A percentile compares a stretch with the other conserved stretches of the same genome.
These are phyloP conservation scores for Monilinia polystroma DNA, from an alignment of 2,329 filamentous ascomycete genomes.

Conservation along the genomic window DNA sequence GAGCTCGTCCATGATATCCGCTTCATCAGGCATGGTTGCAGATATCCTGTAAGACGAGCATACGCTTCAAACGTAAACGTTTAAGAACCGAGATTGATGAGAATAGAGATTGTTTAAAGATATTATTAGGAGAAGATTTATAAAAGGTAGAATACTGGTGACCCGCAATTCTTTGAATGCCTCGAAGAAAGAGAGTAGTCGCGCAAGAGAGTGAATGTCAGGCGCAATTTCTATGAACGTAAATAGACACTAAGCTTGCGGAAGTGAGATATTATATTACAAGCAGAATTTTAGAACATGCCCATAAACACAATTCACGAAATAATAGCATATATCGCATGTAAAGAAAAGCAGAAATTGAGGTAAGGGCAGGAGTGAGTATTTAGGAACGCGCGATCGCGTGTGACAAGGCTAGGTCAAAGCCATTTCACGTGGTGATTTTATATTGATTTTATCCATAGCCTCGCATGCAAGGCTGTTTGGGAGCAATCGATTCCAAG, in stretches of 20 bases:
- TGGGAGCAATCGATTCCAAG: neutral
- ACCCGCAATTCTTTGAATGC: slow-evolving; percentile 3
- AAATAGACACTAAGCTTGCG: neutral
- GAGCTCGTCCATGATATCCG: slow-evolving; percentile 39
- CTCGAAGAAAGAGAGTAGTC: neutral
- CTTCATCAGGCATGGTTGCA: slow-evolving; percentile 33
- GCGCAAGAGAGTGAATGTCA: neutral
- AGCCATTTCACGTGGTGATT: slow-evolving; percentile 6
- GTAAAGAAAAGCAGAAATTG: neutral
- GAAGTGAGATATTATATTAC: neutral
- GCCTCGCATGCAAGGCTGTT: slow-evolving; percentile 19
- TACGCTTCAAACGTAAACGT: slow-evolving; percentile 3
- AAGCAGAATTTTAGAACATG: neutral
- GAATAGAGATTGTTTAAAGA: slow-evolving; percentile 7
- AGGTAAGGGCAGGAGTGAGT: slow-evolving; percentile 3
- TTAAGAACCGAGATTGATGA: neutral
- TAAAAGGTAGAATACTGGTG: neutral
- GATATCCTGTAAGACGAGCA: slow-evolving; percentile 26
- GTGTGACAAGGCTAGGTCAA: slow-evolving; percentile 22
- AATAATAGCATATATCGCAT: neutral
- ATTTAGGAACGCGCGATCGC: slow-evolving; percentile 18
- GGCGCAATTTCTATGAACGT: neutral
- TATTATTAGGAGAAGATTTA: neutral
- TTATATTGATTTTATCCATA: slow-evolving; percentile 14
- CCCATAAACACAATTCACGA: slow-evolving; percentile 1